Conservation (phyloP, 2,329 filamentous ascomycete species). For the Orbilia brochopaga region DNA sequence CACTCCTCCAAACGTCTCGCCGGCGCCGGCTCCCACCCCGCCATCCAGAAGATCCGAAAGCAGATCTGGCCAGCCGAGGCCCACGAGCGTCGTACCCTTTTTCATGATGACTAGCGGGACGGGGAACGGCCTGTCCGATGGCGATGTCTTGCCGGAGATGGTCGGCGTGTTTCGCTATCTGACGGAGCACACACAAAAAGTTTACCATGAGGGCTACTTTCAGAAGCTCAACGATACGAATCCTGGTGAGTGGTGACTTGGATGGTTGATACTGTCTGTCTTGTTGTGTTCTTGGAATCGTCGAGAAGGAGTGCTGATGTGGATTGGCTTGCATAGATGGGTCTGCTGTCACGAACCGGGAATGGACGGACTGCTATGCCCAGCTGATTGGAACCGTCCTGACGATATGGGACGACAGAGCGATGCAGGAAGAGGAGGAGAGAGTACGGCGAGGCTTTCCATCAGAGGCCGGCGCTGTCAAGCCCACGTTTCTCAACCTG, state of each 20-base stretch:
- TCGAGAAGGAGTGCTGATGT: slow-evolving; percentile 17
- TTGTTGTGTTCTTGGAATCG: not conserved
- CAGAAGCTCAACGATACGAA: slow-evolving; percentile 95
- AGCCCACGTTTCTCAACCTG: slow-evolving; percentile 92
- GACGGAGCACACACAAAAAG: slow-evolving; percentile 92
- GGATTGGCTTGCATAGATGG: slow-evolving; percentile 68
- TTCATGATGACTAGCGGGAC: slow-evolving; percentile 59
- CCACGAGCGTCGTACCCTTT: slow-evolving; percentile 82
- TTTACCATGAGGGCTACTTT: slow-evolving; percentile 98
- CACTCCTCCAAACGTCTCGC: slow-evolving; percentile 51
- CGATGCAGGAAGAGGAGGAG: slow-evolving; percentile 76
- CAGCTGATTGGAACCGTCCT: slow-evolving; percentile 94
- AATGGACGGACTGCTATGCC: slow-evolving; percentile 96
- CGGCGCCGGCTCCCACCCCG: slow-evolving; percentile 41
- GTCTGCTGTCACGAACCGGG: slow-evolving; percentile 80
- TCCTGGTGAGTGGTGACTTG: slow-evolving; percentile 66
- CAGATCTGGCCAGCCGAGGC: slow-evolving; percentile 66
- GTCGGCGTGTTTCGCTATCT: slow-evolving; percentile 92
- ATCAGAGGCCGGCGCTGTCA: slow-evolving; percentile 60
- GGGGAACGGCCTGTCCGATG: slow-evolving; percentile 18
- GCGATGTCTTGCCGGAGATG: slow-evolving; percentile 86
- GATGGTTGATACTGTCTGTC: not conserved
- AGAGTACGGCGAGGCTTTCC: slow-evolving; percentile 30
- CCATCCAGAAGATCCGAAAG: slow-evolving; percentile 52
- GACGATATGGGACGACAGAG: slow-evolving; percentile 93